Percentiles rank a stretch among this genome's conserved stretches.
These are phyloP conservation scores for Tetrapisispora nanseiensis DNA, from an alignment of 805 yeast species.

Conservation along the genomic window DNA sequence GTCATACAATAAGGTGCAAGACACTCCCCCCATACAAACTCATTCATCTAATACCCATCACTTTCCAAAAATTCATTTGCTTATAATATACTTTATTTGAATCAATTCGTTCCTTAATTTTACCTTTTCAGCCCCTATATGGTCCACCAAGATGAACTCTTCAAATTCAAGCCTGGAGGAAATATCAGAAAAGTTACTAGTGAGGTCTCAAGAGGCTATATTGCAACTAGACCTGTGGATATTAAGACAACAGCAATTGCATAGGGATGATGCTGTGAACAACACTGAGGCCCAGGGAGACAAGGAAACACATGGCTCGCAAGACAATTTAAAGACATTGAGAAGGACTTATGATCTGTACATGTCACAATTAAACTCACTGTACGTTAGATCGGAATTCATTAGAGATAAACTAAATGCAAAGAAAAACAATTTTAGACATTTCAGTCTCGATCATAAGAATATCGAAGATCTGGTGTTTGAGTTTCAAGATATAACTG, in stretches of 20 bases:
- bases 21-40: too few relatives aligned
- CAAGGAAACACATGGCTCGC: neutral
- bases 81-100: too few relatives aligned
- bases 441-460: conserved; percentile 1
- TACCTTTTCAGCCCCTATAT: too few relatives aligned
- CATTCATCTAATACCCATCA: too few relatives aligned
- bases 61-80: too few relatives aligned
- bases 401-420: conserved; percentile 14
- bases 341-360: conserved; percentile 14
- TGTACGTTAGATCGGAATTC: conserved; percentile 18
- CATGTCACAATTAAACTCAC: conserved; percentile 22
- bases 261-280: neutral
- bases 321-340: conserved; percentile 4
- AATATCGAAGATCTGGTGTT: conserved; percentile 18
- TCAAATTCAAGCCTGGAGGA: conserved; percentile 9
- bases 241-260: conserved; percentile 13
- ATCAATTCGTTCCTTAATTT: too few relatives aligned
- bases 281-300: neutral
- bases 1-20: too few relatives aligned
- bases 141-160: neutral
- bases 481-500: conserved; percentile 22
- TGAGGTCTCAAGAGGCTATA: conserved; percentile 25
- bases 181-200: conserved; percentile 20
- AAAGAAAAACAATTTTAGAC: neutral
- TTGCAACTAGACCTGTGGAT: conserved; percentile 24